Evolutionary conservation across 2,329 filamentous ascomycete species (phyloP), one percentile per base, ranked within the genome.

Genomic region (Stemphylium vesicarium): DNA sequence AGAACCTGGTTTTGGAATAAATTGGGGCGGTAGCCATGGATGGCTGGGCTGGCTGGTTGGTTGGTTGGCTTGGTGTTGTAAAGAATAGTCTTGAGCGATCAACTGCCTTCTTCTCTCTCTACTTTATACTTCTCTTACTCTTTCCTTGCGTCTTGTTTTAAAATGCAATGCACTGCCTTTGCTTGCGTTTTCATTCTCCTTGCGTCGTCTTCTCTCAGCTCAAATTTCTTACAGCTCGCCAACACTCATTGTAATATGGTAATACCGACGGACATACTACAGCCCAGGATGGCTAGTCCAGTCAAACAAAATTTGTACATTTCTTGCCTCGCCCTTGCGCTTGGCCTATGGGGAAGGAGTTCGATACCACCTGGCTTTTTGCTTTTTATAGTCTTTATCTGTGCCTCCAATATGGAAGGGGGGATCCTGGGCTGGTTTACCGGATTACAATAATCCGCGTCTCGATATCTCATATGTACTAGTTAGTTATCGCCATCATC

Each of bases 11-110:
- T 47, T 56, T 53, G 45, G 54, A 45, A 57, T 37, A 49, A 56
- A 38, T 53, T 56, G 53, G 58, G 46, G 40, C 26, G 8, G 26
- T 29, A 29, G 22, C 22, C 36, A 42, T 51, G 53, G 46, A 33
- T 32, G 22, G 22, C 6, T 22, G 20, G 20, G 20, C 20, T 24
- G 22, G 50, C 47, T 37, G 51, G 39, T 50, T 48, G 36, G 45
- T 32, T 11, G 44, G 26, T 26, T 15, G 42, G 26, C n/a, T 43
- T 36, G 45, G 24, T 39, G 45, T 52, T 61, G 49, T 56, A 61
- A 58, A 57, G 58, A 45, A 43, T 61, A 63, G 56, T 50, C 50
- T 47, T 63, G 56, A 63, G 58, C 60, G 60, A 62, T 62, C 57
- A 62, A 55, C 39, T 48, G 45, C 18, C 29, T 31, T 40, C 41